Conservation (phyloP, 441 rosid species). For the Arabidopsis hybrid region DNA sequence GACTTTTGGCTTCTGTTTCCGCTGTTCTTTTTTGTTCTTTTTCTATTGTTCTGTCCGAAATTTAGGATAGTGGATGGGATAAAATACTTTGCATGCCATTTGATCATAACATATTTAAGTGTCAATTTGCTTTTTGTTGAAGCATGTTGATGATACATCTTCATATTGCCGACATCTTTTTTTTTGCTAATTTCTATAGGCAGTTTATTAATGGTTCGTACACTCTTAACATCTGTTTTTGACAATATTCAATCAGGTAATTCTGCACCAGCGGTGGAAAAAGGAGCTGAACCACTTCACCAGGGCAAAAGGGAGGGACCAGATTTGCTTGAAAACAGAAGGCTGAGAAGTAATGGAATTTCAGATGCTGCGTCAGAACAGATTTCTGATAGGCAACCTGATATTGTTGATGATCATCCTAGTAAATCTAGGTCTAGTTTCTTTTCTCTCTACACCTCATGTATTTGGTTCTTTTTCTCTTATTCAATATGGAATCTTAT, state of each 20-base stretch:
- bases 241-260: conserved; percentile 47
- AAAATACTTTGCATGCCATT: conserved; percentile 6
- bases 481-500: conserved; percentile 56
- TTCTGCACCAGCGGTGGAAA: conserved; percentile 34
- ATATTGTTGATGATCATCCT: conserved; percentile 78
- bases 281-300: conserved; percentile 16
- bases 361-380: conserved; percentile 56
- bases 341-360: conserved; percentile 56
- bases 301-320: conserved; percentile 51
- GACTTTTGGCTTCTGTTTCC: conserved; percentile 15
- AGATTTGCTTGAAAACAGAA: conserved; percentile 63
- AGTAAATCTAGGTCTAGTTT: conserved; percentile 88
- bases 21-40: not conserved
- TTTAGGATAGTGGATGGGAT: not conserved
- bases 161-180: not conserved
- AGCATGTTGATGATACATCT: conserved; percentile 1
- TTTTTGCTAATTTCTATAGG: not conserved
- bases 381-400: conserved; percentile 79
- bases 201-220: not conserved
- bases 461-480: conserved; percentile 57
- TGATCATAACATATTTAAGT: conserved; percentile 16
- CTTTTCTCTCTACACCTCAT: conserved; percentile 52
- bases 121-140: not conserved
- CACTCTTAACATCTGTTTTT: conserved; percentile 3
- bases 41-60: conserved; percentile 9